Percentiles rank a stretch among this genome's conserved stretches.
Conservation (phyloP, 768 basidiomycete species). For the Mycena kentingensis region DNA sequence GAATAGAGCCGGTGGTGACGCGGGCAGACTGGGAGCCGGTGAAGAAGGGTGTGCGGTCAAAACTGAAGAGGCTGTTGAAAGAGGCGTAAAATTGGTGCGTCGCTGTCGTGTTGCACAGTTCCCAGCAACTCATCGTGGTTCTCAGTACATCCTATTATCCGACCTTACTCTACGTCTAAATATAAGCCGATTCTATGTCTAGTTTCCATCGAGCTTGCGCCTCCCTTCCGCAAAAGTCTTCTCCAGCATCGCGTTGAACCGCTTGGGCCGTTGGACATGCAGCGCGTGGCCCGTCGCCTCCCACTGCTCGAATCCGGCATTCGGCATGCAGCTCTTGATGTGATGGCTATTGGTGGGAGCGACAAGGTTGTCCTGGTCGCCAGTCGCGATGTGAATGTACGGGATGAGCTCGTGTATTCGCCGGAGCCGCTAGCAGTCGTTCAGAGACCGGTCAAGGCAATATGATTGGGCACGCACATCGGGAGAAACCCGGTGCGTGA, state of each 20-base stretch:
- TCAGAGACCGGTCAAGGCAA: background rate
- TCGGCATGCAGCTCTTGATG: conserved; percentile 62
- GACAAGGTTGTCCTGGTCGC: conserved; percentile 65
- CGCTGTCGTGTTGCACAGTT: too few species aligned
- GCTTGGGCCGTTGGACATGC: conserved; percentile 46
- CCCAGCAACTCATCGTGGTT: too few species aligned
- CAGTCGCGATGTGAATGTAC: conserved; percentile 69
- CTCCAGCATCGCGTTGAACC: conserved; percentile 61
- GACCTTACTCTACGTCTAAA: too few species aligned
- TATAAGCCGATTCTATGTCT: background rate
- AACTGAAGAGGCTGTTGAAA: conserved; percentile 43
- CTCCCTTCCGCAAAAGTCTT: conserved; percentile 56
- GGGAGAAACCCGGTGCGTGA: conserved; percentile 62
- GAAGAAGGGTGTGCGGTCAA: conserved; percentile 37
- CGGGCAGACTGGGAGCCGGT: conserved; percentile 42
- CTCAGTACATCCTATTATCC: too few species aligned
- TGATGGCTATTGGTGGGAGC: conserved; percentile 49
- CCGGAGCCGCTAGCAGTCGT: conserved; percentile 37
- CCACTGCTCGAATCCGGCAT: conserved; percentile 59
- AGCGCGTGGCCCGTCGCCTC: conserved; percentile 66
- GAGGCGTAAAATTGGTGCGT: conserved; percentile 37
- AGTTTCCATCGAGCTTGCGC: conserved; percentile 14
- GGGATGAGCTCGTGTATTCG: conserved; percentile 57
- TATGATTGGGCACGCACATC: conserved; percentile 20
- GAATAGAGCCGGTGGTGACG: conserved; percentile 48